Conservation (phyloP, 129 eudicot genomes). For the Rutidosis leptorrhynchoides region DNA sequence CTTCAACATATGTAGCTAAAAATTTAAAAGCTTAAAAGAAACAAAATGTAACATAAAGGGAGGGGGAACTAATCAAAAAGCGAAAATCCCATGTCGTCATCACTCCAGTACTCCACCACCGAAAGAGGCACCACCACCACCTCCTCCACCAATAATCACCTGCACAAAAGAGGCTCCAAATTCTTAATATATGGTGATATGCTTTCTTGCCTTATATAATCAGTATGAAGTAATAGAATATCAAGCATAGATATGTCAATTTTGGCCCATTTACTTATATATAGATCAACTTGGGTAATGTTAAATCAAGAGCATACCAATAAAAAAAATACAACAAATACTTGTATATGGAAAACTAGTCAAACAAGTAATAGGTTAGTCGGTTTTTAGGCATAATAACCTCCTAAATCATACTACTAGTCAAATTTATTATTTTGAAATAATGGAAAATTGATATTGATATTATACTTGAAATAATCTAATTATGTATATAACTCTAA, state of each 20-base stretch:
- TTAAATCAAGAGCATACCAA: neutral
- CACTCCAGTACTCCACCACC: slow-evolving; percentile 67
- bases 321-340: too few relatives aligned
- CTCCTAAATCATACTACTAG: neutral
- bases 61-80: slow-evolving; percentile 57
- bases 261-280: neutral
- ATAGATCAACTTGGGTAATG: neutral
- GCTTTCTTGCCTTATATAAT: neutral
- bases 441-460: neutral
- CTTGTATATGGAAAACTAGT: too few relatives aligned
- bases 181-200: neutral
- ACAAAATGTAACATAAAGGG: slow-evolving; percentile 1
- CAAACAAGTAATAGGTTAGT: too few relatives aligned
- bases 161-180: slow-evolving; percentile 9
- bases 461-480: neutral
- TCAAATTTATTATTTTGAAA: too few relatives aligned
- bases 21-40: neutral
- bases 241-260: neutral
- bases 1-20: slow-evolving; percentile 15
- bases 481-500: too few relatives aligned
- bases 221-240: neutral
- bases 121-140: slow-evolving; percentile 50
- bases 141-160: slow-evolving; percentile 85
- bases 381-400: neutral
- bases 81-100: slow-evolving; percentile 70